A percentile compares a stretch with the other conserved stretches of the same genome.
phyloP scores from a whole-genome alignment of 345 rosid species.

The Linum lewisii region DNA sequence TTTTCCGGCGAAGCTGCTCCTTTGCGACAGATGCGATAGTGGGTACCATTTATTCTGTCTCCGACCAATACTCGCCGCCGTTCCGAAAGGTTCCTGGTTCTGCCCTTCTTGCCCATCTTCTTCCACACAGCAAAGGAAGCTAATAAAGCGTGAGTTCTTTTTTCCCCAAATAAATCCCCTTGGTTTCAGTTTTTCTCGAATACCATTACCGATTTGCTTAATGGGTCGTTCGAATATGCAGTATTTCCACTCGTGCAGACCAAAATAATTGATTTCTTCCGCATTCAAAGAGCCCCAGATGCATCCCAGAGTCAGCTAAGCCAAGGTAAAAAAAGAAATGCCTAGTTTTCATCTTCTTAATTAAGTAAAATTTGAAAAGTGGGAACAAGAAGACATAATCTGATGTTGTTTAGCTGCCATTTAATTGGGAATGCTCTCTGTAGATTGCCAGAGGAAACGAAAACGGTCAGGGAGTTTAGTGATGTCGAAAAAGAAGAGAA shows the following conservation, averaged over 20 bases:
- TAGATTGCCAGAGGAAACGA: slow-evolving; percentile 12
- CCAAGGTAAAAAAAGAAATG: slow-evolving; percentile 7
- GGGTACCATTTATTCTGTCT: slow-evolving; percentile 23
- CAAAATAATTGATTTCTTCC: slow-evolving; percentile 26
- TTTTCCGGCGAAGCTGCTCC: slow-evolving; percentile 19
- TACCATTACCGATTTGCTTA: neutral
- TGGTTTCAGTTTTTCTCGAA: neutral
- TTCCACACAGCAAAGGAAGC: slow-evolving; percentile 4
- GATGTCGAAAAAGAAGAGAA: slow-evolving; percentile 68
- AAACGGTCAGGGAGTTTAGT: slow-evolving; percentile 57
- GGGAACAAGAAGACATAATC: too few relatives aligned
- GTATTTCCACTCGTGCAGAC: slow-evolving; percentile 27
- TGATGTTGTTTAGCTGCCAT: too few relatives aligned
- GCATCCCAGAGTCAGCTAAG: slow-evolving; percentile 3
- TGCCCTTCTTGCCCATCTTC: slow-evolving; percentile 23
- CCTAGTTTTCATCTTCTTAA: neutral
- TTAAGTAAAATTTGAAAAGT: too few relatives aligned
- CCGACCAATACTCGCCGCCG: slow-evolving; percentile 20
- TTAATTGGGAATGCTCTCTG: neutral
- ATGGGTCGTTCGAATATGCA: slow-evolving; percentile 5
- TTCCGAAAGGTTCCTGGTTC: slow-evolving; percentile 24
- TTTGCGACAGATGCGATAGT: slow-evolving; percentile 20
- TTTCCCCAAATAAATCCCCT: neutral
- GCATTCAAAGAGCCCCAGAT: slow-evolving; percentile 17
- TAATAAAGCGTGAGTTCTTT: slow-evolving; percentile 13